Evolutionary conservation across 352 stramenopile species (phyloP).

Genomic region (Phytophthora rubi): DNA sequence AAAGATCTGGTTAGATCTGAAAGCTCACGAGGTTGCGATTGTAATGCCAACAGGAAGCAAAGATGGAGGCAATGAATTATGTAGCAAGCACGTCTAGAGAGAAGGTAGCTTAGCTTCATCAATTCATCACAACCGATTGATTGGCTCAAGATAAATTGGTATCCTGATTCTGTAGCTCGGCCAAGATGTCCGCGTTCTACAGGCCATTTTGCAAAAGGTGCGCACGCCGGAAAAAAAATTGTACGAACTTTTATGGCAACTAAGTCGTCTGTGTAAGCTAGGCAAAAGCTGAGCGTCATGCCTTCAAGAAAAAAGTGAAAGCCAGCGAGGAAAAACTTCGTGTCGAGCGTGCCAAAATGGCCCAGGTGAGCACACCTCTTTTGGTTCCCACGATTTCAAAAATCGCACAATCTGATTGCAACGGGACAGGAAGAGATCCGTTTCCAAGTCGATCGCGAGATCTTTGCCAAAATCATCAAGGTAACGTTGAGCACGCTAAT

Average conservation of each 20-base stretch:
- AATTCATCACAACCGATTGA: neutral
- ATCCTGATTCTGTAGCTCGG: slow-evolving; percentile 47
- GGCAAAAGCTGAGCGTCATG: slow-evolving; percentile 79
- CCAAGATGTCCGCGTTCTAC: slow-evolving; percentile 73
- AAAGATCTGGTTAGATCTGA: neutral
- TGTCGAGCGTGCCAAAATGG: slow-evolving; percentile 66
- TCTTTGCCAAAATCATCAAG: slow-evolving; percentile 87
- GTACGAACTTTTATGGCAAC: neutral
- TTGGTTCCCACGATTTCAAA: neutral
- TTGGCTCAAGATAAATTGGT: neutral
- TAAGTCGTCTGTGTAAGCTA: slow-evolving; percentile 11
- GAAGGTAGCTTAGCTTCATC: slow-evolving; percentile 47
- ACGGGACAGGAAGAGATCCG: slow-evolving; percentile 65
- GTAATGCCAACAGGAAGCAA: slow-evolving; percentile 52
- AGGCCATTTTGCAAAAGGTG: slow-evolving; percentile 81
- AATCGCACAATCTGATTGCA: neutral
- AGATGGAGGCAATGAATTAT: slow-evolving; percentile 76
- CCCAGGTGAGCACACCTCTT: slow-evolving; percentile 48
- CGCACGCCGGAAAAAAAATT: neutral
- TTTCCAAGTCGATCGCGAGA: slow-evolving; percentile 84
- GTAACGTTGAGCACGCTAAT: slow-evolving; percentile 22
- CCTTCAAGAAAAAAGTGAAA: slow-evolving; percentile 87
- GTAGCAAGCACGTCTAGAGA: slow-evolving; percentile 75
- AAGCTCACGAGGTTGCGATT: neutral
- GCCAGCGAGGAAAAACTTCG: slow-evolving; percentile 63